Base-by-base conservation (phyloP, 108 stramenopile genomes). In the Ochromonas danica region DNA sequence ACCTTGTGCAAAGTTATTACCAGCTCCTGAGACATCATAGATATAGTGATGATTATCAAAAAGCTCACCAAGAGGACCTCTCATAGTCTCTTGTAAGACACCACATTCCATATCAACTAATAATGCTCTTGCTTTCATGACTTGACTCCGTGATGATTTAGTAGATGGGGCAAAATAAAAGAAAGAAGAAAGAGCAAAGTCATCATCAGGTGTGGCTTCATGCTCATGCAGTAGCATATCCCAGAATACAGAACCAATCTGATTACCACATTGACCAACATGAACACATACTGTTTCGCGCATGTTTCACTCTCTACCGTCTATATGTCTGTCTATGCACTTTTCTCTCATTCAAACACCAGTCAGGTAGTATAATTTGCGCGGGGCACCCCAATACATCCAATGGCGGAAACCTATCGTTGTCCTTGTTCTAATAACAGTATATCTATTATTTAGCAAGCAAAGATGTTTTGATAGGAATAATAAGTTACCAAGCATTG, bases 51-150 rank as follows among this genome's bases (percentile, higher is more conserved):
- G 42, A 14, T 51, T 43, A 63, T 89, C 86, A 42, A 90, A 90
- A n/a, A 90, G 77, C 30, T 81, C 84, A 1, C 86, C 83, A 0
- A 84, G 42, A 3, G 84, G 84, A 31, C 83, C 83, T n/a, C 75
- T 27, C 39, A 85, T 70, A n/a, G 86, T 88, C 57, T 89, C 81
- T 0, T 78, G 33, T 39, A 90, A 65, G 1, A 86, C 85, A n/a
- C 89, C 89, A n/a, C 87, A 86, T 61, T 90, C 89, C 88, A 88
- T 87, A 79, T 89, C 88, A 33, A 89, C 51, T 1, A 89, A 85
- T 38, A 89, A 70, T 6, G 88, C 88, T 6, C 88, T 62, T 0
- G 88, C 88, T 27, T 83, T 82, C 22, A 89, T 75, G 6, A 42
- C 72, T 35, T 45, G 51, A 38, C 14, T 28, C 22, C 40, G 17